Evolutionary conservation across 495 filamentous ascomycete species (phyloP), one percentile per base, ranked within the genome.

Genomic region (Elasticomyces elasticus): DNA sequence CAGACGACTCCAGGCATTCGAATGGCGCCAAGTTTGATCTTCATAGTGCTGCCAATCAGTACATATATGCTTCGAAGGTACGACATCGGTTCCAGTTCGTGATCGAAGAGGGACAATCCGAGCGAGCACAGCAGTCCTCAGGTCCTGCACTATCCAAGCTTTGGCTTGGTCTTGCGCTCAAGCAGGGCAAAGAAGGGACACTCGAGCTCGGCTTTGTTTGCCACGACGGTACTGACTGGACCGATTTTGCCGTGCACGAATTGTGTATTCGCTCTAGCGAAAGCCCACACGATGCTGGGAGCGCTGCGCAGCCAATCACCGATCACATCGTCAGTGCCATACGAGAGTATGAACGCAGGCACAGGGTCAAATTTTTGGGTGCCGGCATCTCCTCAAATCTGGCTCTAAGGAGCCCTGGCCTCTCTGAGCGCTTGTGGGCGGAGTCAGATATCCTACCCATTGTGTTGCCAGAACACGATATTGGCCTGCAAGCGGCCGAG

Each of bases 401-500:
- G 66, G 71, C 69, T 60, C 62, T 72, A 25, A 66, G 77, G 46
- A 76, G 76, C 58, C 82, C 86, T 0, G 66, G 61, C 5, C 73
- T 92, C 5, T 82, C 79, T 45, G 83, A 85, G 0, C 78, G 80
- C 13, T 75, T 94, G 0, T 94, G 87, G 87, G 64, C 78, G 9
- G 82, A 89, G 45, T 71, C 89, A n/a, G 88, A 94, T 64, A 80
- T 89, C 35, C 75, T 91, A 2, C 82, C 83, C 0, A 72, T 92
- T 40, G 76, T 81, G 1, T 19, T 43, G 10, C 7, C 40, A 17
- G 12, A 22, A 6, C 41, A 51, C 50, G 67, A 73, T 27, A 70
- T 72, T 31, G 67, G 71, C 47, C 63, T 69, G 13, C 13, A 43
- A n/a, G 40, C 5, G 7, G n/a, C 10, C 12, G 13, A 22, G 40